phyloP scores from a whole-genome alignment of 2,329 filamentous ascomycete genomes.

The Botryosphaeria dothidea region DNA sequence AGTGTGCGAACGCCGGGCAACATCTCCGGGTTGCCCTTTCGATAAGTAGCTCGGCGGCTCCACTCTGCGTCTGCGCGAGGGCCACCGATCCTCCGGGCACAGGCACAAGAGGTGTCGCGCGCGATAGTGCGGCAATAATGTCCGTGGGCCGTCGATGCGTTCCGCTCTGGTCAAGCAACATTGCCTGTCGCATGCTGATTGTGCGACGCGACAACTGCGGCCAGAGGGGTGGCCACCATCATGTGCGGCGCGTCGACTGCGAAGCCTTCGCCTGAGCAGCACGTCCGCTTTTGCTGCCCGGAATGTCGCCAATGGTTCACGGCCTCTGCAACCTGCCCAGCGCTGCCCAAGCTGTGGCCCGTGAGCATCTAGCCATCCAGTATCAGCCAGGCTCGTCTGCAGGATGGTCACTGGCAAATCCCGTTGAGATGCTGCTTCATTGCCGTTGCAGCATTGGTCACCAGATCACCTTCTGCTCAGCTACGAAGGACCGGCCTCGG shows the following conservation, averaged over 20 bases:
- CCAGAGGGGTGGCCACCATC: background rate
- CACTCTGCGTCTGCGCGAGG: constrained; percentile 1
- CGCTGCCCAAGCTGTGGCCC: background rate
- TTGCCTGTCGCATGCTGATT: background rate
- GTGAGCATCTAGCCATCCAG: background rate
- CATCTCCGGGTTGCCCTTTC: constrained; percentile 13
- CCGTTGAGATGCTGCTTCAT: background rate
- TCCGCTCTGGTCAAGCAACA: background rate
- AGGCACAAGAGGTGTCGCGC: background rate
- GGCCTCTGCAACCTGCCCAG: background rate
- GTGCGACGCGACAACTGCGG: background rate
- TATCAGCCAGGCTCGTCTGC: background rate
- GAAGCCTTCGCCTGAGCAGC: background rate
- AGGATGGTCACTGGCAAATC: background rate
- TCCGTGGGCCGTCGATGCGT: background rate
- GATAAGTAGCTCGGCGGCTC: constrained; percentile 15
- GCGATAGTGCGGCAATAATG: background rate
- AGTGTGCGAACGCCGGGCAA: constrained; percentile 8
- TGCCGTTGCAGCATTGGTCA: background rate
- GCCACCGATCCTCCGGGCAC: background rate
- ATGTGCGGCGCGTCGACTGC: constrained; percentile 6
- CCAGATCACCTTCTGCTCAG: constrained; percentile 3
- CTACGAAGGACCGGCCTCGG: constrained; percentile 1
- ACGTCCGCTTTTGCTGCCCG: too few species aligned
- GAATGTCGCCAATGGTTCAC: background rate